Base-by-base conservation (phyloP, 75 land plant species). In the Larix kaempferi region DNA sequence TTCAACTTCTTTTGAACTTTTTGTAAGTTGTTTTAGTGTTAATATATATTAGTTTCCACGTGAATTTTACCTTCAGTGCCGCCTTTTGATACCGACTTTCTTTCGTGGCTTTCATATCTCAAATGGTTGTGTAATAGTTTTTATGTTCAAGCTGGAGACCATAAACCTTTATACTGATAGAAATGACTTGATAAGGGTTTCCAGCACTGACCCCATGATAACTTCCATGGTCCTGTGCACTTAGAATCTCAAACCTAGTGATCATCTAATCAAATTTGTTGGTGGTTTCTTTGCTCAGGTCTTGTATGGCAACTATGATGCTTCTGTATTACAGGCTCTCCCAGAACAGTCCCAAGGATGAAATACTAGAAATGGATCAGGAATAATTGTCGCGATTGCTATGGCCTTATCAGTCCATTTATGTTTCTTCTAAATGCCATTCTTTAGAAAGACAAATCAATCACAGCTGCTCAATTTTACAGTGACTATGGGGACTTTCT, bases 241-340 rank as follows among this genome's bases (percentile, higher is more conserved):
- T 44, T 44, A 6, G 7, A 44, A 44, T 44, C 8, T 17, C 2
- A 66, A 66, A 66, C 7, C 37, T 66, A 21, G 19, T 5, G 6
- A 5, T 66, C 21, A 37, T 66, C 71, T 37, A 66, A 37, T 66
- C 22, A 66, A 63, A 33, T 66, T 6, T 44, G 14, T 7, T 79
- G 37, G 7, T 64, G 23, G 57, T 56, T 76, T 27, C 71, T 33
- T 17, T 79, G 25, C 57, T 27, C 90, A 94, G 98, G 93, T 95
- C 98, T 61, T 93, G 98, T 80, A 84, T 95, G 93, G 93, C 96
- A 17, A 95, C 98, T 39, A 93, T 93, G 91, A 89, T 85, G 55
- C 92, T 95, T 49, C 75, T 95, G 62, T 95, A 95, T 73, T 95
- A 95, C 84, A 84, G 93, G 79, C 74, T 95, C 44, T 83, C 91